phyloP scores from a whole-genome alignment of 805 yeast genomes.

The Blastobotrys muscicola region DNA sequence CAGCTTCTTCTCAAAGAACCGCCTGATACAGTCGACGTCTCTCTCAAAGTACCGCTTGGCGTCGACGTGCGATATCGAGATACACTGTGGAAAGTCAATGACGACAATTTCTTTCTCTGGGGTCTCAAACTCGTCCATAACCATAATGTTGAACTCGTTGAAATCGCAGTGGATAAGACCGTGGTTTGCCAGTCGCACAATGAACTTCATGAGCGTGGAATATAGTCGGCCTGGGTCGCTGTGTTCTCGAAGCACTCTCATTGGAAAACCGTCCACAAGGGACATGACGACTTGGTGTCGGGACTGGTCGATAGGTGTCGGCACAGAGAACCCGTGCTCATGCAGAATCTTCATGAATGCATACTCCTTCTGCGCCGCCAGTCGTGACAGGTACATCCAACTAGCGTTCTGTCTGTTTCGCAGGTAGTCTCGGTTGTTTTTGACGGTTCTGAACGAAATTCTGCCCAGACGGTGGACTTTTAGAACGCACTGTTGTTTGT shows the following conservation, averaged over 20 bases:
- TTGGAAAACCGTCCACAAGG: conserved; percentile 77
- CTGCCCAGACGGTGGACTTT: conserved; percentile 92
- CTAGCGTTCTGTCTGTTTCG: conserved; percentile 59
- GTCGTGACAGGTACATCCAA: conserved; percentile 86
- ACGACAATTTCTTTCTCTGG: conserved; percentile 70
- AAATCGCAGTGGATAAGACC: conserved; percentile 97
- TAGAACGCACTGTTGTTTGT: conserved; percentile 61
- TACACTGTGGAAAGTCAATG: conserved; percentile 97
- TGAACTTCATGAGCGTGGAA: conserved; percentile 77
- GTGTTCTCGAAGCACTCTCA: conserved; percentile 73
- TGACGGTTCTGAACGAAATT: conserved; percentile 84
- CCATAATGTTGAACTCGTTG: conserved; percentile 92
- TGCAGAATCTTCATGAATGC: conserved; percentile 74
- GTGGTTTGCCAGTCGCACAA: conserved; percentile 70
- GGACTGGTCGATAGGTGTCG: conserved; percentile 79
- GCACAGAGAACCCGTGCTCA: conserved; percentile 73
- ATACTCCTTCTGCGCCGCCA: conserved; percentile 90
- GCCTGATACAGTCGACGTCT: conserved; percentile 83
- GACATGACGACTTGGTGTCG: conserved; percentile 94
- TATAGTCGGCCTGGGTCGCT: conserved; percentile 62
- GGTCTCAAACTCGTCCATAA: conserved; percentile 39
- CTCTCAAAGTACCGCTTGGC: conserved; percentile 83
- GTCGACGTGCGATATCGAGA: conserved; percentile 82
- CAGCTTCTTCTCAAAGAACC: conserved; percentile 72
- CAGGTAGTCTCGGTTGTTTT: conserved; percentile 87